A percentile compares a stretch with the other conserved stretches of the same genome.
Conservation (phyloP, 139 green algal species). For the Haematococcus lacustris region DNA sequence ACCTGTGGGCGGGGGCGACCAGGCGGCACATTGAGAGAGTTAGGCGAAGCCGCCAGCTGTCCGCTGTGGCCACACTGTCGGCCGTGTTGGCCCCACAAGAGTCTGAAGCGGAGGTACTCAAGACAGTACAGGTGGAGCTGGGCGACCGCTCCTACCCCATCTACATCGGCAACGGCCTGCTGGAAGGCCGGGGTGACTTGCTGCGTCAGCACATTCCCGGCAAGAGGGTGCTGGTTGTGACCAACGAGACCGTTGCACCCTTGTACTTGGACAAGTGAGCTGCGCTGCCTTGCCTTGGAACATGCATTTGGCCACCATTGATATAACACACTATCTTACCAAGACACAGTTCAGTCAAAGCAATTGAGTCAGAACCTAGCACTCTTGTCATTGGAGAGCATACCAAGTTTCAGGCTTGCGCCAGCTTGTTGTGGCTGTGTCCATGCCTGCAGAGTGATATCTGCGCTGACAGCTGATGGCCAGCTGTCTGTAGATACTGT, state of each 20-base stretch:
- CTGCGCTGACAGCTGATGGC: slow-evolving; percentile 33
- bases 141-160: slow-evolving; percentile 94
- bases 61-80: not conserved
- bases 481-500: slow-evolving; percentile 67
- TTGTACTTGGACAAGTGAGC: slow-evolving; percentile 85
- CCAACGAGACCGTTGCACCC: slow-evolving; percentile 88
- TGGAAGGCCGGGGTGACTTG: slow-evolving; percentile 59
- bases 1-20: too few species aligned
- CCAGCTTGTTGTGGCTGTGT: too few species aligned
- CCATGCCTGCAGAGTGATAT: slow-evolving; percentile 9
- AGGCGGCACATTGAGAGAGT: too few species aligned
- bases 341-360: too few species aligned
- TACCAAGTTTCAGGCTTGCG: too few species aligned
- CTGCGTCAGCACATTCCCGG: slow-evolving; percentile 83
- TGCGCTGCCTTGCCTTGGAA: too few species aligned
- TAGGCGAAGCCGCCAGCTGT: not conserved
- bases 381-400: too few species aligned
- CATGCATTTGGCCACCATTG: too few species aligned
- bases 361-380: too few species aligned
- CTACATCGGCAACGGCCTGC: slow-evolving; percentile 83
- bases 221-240: slow-evolving; percentile 88
- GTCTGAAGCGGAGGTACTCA: slow-evolving; percentile 21
- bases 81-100: not conserved
- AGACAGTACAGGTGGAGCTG: slow-evolving; percentile 71
- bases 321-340: too few species aligned